Base-by-base conservation (phyloP, 352 stramenopile genomes). In the Globisporangium cylindrosporum region DNA sequence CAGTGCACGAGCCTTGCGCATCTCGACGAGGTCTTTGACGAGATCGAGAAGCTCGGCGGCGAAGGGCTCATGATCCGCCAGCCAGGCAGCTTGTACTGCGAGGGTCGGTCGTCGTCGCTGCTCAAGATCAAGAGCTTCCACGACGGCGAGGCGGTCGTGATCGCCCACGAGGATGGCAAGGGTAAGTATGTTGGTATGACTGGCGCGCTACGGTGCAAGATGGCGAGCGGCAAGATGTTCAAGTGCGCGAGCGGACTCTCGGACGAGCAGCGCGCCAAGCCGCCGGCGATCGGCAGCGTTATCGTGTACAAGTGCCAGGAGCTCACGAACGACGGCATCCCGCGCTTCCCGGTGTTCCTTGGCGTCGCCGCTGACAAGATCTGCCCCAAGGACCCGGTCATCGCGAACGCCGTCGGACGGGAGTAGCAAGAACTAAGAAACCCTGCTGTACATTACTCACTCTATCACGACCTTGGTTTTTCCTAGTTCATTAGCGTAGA, bases 251-350 rank as follows among this genome's bases (percentile, higher is more conserved):
- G 82, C 22, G 86, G 86, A 0, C 73, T 93, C 12, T 91, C 81
- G 32, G 82, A 92, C 64, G 58, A 75, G 53, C 74, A 90, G 67
- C 78, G 81, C 41, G 72, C 68, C 38, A 67, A 79, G 1, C 84
- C 84, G 20, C 81, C 84, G 1, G 48, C 61, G 8, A 62, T 91
- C 27, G 84, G 81, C 10, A 76, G 73, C n/a, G 87, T 91, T 66
- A 75, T 94, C 58, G 86, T 90, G 71, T 92, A 92, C 77, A 90
- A 90, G 66, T 94, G 81, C 46, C 83, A 92, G 65, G 86, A 94
- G 69, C 79, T 91, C 53, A 94, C 82, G 59, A 81, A 81, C 60
- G 79, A 79, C 64, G 76, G 78, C 24, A 86, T 91, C 62, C 86
- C 86, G 18, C 80, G 86, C 10, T 94, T 94, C 74, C 86, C 86